A percentile compares a stretch with the other conserved stretches of the same genome.
phyloP scores from a whole-genome alignment of 768 basidiomycete species.

The Mycena filopes region DNA sequence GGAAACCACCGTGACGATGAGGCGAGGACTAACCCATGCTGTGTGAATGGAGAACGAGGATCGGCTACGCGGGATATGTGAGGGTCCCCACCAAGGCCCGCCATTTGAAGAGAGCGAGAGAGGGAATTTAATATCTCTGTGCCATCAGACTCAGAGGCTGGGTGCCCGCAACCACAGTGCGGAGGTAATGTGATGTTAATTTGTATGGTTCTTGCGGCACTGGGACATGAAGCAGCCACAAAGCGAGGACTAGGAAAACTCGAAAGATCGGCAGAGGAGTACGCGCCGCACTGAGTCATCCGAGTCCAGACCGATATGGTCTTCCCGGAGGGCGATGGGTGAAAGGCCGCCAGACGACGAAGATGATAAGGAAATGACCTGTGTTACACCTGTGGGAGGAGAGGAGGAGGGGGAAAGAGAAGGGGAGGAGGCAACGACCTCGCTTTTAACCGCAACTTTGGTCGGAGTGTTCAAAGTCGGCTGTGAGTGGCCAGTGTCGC shows the following conservation, averaged over 20 bases:
- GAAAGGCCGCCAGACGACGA: slow-evolving; percentile 8
- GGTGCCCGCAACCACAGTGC: too few relatives aligned
- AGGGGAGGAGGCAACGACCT: background rate
- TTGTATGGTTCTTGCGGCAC: background rate
- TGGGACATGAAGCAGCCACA: background rate
- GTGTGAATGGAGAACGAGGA: slow-evolving; percentile 24
- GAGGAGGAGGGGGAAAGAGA: slow-evolving; percentile 7
- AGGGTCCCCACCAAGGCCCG: slow-evolving; percentile 1
- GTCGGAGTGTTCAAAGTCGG: background rate
- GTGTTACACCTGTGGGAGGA: slow-evolving; percentile 13
- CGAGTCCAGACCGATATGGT: slow-evolving; percentile 5
- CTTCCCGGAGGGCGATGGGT: slow-evolving; percentile 1
- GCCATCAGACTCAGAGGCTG: background rate
- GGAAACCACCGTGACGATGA: background rate
- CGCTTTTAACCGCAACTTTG: slow-evolving; percentile 5
- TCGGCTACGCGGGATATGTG: slow-evolving; percentile 8
- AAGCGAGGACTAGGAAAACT: background rate
- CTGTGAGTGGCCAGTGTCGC: background rate
- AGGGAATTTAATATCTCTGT: background rate
- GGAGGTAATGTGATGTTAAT: background rate
- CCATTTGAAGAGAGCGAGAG: background rate
- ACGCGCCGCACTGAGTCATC: background rate
- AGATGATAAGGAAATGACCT: slow-evolving; percentile 3
- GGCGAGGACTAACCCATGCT: background rate
- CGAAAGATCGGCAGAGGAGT: slow-evolving; percentile 2